phyloP scores from a whole-genome alignment of 805 yeast genomes.

The Barnettozyma botsteinii region DNA sequence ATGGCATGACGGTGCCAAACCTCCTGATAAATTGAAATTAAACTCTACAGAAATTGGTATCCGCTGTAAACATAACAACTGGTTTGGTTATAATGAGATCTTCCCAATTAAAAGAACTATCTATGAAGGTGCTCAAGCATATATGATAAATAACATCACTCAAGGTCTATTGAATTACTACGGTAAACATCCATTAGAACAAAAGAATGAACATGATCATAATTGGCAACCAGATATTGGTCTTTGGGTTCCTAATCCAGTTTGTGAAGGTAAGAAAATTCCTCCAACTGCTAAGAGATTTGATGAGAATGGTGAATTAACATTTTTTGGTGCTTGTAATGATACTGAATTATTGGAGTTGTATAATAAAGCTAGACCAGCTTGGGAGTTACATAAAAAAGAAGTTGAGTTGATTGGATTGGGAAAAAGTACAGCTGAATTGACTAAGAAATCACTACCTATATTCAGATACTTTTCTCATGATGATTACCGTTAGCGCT shows the following conservation, averaged over 20 bases:
- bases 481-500: conserved; percentile 14
- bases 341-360: conserved; percentile 33
- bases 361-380: conserved; percentile 28
- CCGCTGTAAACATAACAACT: conserved; percentile 24
- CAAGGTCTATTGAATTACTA: conserved; percentile 33
- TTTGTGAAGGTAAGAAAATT: conserved; percentile 27
- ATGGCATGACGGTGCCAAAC: conserved; percentile 15
- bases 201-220: conserved; percentile 20
- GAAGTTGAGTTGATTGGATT: conserved; percentile 23
- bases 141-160: conserved; percentile 35
- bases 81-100: conserved; percentile 28
- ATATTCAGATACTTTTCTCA: conserved; percentile 27
- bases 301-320: conserved; percentile 25
- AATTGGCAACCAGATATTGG: conserved; percentile 38
- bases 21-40: conserved; percentile 3
- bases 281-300: conserved; percentile 26
- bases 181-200: conserved; percentile 14
- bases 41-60: conserved; percentile 11
- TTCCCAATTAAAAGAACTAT: conserved; percentile 37
- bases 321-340: conserved; percentile 36
- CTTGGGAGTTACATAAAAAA: conserved; percentile 25
- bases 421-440: conserved; percentile 18
- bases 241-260: conserved; percentile 41
- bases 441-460: conserved; percentile 31
- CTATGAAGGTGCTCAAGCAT: conserved; percentile 43